Evolutionary conservation across 1,284 basidiomycete genomes (phyloP).

Genomic region (Omphalotus olearius): DNA sequence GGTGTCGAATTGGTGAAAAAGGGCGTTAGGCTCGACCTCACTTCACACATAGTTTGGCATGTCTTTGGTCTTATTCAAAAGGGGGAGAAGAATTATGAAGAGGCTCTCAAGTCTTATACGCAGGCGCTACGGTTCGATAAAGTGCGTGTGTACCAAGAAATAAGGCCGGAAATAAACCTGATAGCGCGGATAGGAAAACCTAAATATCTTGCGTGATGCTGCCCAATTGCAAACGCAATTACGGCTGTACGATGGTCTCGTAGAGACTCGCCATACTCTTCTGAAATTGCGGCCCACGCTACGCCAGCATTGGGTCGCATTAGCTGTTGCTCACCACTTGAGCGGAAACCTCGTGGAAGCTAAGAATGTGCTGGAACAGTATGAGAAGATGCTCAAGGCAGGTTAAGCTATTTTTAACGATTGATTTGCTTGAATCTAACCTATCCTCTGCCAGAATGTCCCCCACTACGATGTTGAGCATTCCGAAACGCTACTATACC

Average conservation of each 20-base stretch:
- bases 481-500: conserved; percentile 83
- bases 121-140: conserved; percentile 87
- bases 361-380: conserved; percentile 69
- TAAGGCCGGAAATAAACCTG: conserved; percentile 11
- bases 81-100: conserved; percentile 87
- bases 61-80: conserved; percentile 94
- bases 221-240: conserved; percentile 90
- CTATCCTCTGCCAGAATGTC: conserved; percentile 48
- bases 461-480: conserved; percentile 81
- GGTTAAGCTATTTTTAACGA: conserved; percentile 16
- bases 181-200: conserved; percentile 66
- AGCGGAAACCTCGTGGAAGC: conserved; percentile 75
- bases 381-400: conserved; percentile 62
- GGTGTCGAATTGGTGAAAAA: conserved; percentile 86
- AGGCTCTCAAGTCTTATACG: conserved; percentile 81
- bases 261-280: conserved; percentile 82
- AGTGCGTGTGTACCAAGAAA: conserved; percentile 39
- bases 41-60: conserved; percentile 97
- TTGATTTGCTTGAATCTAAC: conserved; percentile 2
- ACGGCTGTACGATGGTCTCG: conserved; percentile 76
- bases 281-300: conserved; percentile 80
- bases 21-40: conserved; percentile 85
- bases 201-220: conserved; percentile 90
- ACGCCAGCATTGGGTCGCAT: conserved; percentile 86
- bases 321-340: conserved; percentile 88